Evolutionary conservation across 805 yeast genomes (phyloP).

Genomic region (Torulaspora gathmanii): DNA sequence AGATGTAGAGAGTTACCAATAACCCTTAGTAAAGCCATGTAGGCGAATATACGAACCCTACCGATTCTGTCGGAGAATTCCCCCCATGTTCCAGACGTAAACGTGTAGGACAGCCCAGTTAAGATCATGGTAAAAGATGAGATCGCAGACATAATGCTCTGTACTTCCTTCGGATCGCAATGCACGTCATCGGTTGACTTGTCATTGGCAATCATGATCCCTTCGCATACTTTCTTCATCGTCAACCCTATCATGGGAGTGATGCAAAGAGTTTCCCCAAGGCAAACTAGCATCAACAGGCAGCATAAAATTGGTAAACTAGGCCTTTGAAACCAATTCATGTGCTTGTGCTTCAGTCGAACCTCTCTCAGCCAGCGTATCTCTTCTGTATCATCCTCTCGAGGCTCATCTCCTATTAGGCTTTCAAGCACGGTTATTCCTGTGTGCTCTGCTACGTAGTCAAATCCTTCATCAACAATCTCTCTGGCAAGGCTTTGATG

Average conservation of each 20-base stretch:
- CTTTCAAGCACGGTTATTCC: conserved; percentile 18
- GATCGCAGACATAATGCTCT: conserved; percentile 44
- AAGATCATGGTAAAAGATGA: conserved; percentile 43
- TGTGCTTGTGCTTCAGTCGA: conserved; percentile 39
- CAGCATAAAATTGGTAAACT: conserved; percentile 47
- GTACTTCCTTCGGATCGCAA: conserved; percentile 42
- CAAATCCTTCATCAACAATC: conserved; percentile 19
- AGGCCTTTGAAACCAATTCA: conserved; percentile 56
- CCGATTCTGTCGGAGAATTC: conserved; percentile 62
- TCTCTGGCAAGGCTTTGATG: conserved; percentile 2
- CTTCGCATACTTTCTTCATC: conserved; percentile 42
- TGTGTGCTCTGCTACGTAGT: conserved; percentile 22
- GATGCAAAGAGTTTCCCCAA: conserved; percentile 39
- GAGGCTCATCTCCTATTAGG: conserved; percentile 7
- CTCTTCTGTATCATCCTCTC: conserved; percentile 15
- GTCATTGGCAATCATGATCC: conserved; percentile 30
- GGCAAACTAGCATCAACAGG: conserved; percentile 40
- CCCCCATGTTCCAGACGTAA: conserved; percentile 61
- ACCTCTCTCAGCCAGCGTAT: conserved; percentile 47
- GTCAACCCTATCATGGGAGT: conserved; percentile 38
- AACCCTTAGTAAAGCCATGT: conserved; percentile 28
- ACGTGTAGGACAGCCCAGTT: conserved; percentile 43
- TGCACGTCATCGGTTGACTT: background rate
- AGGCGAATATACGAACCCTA: conserved; percentile 46
- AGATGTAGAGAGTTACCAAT: conserved; percentile 22